Percentiles rank a stretch among this genome's conserved stretches.
Evolutionary conservation across 331 rosid species (phyloP).

Genomic region (Pyrus hybrid): DNA sequence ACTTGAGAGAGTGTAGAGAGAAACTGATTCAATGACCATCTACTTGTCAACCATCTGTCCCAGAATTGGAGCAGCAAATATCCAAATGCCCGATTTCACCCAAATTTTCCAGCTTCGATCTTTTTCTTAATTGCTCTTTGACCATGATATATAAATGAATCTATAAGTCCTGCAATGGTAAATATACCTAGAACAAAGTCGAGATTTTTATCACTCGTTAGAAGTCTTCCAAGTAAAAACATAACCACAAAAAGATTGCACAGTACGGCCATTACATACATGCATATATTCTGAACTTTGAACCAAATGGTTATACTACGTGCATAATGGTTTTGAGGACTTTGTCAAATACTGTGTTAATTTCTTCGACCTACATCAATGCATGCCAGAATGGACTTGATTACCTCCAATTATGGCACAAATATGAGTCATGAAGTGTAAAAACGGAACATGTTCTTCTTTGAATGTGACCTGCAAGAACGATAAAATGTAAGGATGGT

Average conservation of each 20-base stretch:
- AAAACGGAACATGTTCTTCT: constrained; percentile 66
- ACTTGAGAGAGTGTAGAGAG: too few relatives aligned
- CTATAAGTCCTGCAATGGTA: constrained; percentile 73
- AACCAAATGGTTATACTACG: background rate
- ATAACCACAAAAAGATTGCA: background rate
- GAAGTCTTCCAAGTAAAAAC: background rate
- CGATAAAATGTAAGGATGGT: background rate
- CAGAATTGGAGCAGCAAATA: constrained; percentile 5
- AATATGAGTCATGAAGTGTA: constrained; percentile 77
- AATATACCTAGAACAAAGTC: constrained; percentile 43
- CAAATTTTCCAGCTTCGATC: constrained; percentile 52
- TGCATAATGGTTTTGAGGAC: too few relatives aligned
- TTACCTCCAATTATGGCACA: constrained; percentile 92
- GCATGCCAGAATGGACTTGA: background rate
- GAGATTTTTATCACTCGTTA: background rate
- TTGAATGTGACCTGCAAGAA: constrained; percentile 67
- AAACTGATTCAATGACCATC: background rate
- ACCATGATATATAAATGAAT: constrained; percentile 69
- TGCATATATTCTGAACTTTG: background rate
- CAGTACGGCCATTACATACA: background rate
- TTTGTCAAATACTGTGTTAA: background rate
- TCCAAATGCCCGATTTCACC: constrained; percentile 12
- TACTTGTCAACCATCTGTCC: background rate
- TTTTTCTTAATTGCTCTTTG: constrained; percentile 64
- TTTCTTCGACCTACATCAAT: background rate